Evolutionary conservation across 495 filamentous ascomycete species (phyloP), one percentile per base, ranked within the genome.

Genomic region (Margaritispora aquatica): DNA sequence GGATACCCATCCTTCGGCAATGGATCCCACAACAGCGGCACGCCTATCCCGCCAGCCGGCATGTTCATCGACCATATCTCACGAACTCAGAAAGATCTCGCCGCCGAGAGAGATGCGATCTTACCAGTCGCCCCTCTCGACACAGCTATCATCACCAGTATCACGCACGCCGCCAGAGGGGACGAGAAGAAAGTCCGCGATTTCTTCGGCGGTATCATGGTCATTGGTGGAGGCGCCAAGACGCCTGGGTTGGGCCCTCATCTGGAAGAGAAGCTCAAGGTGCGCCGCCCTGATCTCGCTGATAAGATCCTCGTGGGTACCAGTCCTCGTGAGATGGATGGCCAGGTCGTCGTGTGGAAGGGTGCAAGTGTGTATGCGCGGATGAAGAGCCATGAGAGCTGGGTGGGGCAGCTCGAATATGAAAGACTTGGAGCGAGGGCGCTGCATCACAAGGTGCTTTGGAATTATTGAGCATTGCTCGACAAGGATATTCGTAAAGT

Each of bases 281-380:
- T 72, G 50, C 75, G 84, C 26, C 78, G 87, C 27, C 89, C 90
- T 10, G 84, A 83, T 26, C 84, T 87, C 63, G 71, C 78, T 7
- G 92, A 93, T 60, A 86, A 91, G 61, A 92, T 98, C 61, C 79
- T 97, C 64, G 90, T 97, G 51, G 90, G 89, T 31, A 81, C 84
- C 17, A 92, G 90, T 34, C 95, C 94, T 1, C 73, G 94, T 61
- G 94, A 98, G 65, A 82, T 98, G 68, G 94, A 97, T 69, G 88
- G 90, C 22, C 90, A 96, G 69, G 92, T 96, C 5, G 88, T 97
- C 27, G 87, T 88, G 7, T 98, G 94, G 94, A 98, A 98, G 79
- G 94, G 94, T 1, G 95, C 88, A 2, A 96, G 92, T 66, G 89
- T 98, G 26, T 98, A 97, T 77, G 92, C 89, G n/a, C 93, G 96